phyloP scores from a whole-genome alignment of 2,329 filamentous ascomycete species.

The Chrysoporthe cubensis region DNA sequence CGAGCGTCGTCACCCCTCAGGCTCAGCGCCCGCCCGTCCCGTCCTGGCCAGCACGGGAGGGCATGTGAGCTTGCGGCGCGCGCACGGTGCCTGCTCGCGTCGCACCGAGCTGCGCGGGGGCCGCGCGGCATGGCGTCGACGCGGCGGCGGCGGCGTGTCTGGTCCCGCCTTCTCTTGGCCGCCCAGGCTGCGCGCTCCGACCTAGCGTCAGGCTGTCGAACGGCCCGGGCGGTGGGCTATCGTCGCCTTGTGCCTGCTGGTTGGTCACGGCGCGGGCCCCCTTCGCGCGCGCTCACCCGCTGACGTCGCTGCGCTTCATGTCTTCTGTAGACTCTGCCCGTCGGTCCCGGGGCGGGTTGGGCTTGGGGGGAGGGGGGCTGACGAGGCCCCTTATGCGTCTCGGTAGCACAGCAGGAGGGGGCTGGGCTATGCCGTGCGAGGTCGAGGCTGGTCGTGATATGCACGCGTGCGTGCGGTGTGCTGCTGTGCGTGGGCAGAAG shows the following conservation, averaged over 20 bases:
- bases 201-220: slow-evolving; percentile 1
- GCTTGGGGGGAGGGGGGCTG: background rate
- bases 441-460: slow-evolving; percentile 20
- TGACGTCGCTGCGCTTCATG: background rate
- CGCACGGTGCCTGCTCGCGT: too few relatives aligned
- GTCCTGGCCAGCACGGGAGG: background rate
- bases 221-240: background rate
- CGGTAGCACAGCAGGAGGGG: slow-evolving; percentile 5
- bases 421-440: slow-evolving; percentile 14
- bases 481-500: background rate
- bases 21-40: background rate
- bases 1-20: background rate
- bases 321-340: background rate
- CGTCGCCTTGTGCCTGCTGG: too few relatives aligned
- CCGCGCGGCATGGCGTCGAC: slow-evolving; percentile 7
- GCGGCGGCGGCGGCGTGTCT: too few relatives aligned
- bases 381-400: background rate
- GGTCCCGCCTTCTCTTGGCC: background rate
- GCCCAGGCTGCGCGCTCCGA: background rate
- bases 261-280: too few relatives aligned
- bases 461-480: background rate
- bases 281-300: too few relatives aligned
- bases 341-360: slow-evolving; percentile 8
- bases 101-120: too few relatives aligned
- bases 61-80: too few relatives aligned